Percentiles rank a stretch among this genome's conserved stretches.
These are phyloP conservation scores for Leucogyrophana mollusca DNA, from an alignment of 768 basidiomycete genomes.

Conservation along the genomic window DNA sequence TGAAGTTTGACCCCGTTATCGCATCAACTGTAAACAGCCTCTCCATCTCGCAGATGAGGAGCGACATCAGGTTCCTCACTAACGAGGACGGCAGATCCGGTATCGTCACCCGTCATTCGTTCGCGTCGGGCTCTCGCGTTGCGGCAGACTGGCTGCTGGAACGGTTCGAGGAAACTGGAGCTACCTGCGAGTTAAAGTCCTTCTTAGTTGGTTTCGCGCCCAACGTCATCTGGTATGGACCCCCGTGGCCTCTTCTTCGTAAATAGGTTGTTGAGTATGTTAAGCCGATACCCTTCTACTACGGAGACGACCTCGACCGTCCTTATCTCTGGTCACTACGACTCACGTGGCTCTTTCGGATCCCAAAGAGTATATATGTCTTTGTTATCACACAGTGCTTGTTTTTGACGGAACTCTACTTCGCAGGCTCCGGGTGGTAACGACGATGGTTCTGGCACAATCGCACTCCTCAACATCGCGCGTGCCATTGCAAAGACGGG, in stretches of 20 bases:
- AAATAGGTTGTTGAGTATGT: not conserved
- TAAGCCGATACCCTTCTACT: constrained; percentile 58
- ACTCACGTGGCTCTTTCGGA: constrained; percentile 90
- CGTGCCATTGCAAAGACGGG: constrained; percentile 65
- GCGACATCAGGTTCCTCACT: constrained; percentile 79
- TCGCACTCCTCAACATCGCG: constrained; percentile 78
- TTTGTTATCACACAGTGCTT: not conserved
- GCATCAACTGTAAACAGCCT: constrained; percentile 69
- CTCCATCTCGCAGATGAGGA: constrained; percentile 60
- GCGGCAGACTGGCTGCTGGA: constrained; percentile 78
- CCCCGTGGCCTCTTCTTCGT: not conserved
- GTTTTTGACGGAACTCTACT: not conserved
- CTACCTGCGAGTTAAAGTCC: constrained; percentile 60
- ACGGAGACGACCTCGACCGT: constrained; percentile 61
- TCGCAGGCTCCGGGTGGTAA: constrained; percentile 48
- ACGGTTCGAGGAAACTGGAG: constrained; percentile 73
- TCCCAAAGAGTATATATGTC: constrained; percentile 41
- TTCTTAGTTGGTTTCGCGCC: constrained; percentile 80
- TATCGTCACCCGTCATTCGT: constrained; percentile 81
- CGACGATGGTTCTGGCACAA: constrained; percentile 64
- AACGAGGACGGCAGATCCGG: constrained; percentile 76
- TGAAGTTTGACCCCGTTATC: constrained; percentile 70
- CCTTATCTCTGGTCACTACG: constrained; percentile 85
- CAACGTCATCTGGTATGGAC: constrained; percentile 78
- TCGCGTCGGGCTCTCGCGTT: constrained; percentile 58